Evolutionary conservation across 495 filamentous ascomycete species (phyloP).

Genomic region (Penicillium parvum): DNA sequence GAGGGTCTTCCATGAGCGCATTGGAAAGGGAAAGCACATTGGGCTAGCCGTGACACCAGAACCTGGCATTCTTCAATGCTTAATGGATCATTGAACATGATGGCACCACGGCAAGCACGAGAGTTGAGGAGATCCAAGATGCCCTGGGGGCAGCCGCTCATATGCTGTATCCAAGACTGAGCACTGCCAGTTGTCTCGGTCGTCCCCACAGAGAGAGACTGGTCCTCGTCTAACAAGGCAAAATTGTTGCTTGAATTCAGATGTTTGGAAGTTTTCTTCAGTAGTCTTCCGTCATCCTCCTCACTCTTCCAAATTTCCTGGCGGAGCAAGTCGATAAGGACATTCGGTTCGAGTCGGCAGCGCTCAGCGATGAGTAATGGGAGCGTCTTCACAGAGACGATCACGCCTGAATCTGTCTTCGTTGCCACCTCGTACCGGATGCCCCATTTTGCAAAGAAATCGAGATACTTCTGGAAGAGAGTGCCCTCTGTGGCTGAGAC

Average conservation of each 20-base stretch:
- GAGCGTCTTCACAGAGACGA: conserved; percentile 52
- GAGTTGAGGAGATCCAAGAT: conserved; percentile 89
- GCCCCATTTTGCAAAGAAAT: conserved; percentile 67
- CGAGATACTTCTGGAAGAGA: conserved; percentile 50
- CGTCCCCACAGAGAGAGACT: too few relatives aligned
- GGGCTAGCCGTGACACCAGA: conserved; percentile 58
- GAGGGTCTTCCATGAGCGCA: conserved; percentile 84
- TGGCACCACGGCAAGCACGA: conserved; percentile 80
- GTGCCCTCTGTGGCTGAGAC: conserved; percentile 53
- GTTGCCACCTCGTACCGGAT: conserved; percentile 51
- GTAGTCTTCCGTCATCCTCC: conserved; percentile 24
- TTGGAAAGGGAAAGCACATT: conserved; percentile 82
- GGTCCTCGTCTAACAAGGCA: too few relatives aligned
- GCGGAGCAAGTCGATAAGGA: conserved; percentile 67
- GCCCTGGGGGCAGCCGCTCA: conserved; percentile 65
- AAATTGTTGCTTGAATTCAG: not conserved
- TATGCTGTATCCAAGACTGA: conserved; percentile 51
- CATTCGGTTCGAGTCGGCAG: conserved; percentile 63
- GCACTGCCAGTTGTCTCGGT: not conserved
- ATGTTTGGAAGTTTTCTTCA: not conserved
- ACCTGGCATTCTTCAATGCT: conserved; percentile 58
- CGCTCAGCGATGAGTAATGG: conserved; percentile 70
- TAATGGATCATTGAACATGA: conserved; percentile 94
- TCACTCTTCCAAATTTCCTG: conserved; percentile 63
- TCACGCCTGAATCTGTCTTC: conserved; percentile 7